Base-by-base conservation (phyloP, 1,139 yeast genomes). In the Arxiozyma slooffiae region DNA sequence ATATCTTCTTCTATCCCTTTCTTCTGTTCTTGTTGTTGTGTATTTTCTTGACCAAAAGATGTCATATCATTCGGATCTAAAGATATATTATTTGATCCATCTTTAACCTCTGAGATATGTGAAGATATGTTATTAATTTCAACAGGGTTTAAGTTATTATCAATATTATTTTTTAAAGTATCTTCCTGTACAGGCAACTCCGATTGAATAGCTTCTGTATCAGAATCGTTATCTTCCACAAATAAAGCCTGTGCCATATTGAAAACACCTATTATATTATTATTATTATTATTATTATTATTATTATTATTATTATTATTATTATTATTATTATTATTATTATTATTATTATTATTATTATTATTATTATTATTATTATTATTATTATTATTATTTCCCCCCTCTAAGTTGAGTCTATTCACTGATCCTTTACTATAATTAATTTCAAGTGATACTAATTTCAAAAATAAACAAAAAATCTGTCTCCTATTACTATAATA, bases 181-280 rank as follows among this genome's bases (percentile, higher is more conserved):
- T 30, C 36, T 14, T 60, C 55, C 18, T 55, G 56, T 20, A 54
- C 55, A 3, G 62, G 57, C 34, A 67, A 55, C 48, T 63, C 63
- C 26, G 60, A 51, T 46, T 62, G 66, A n/a, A 69, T 38, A 18
- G 55, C 55, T 38, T 64, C 69, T 18, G 63, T 67, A 36, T 65
- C 71, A 0, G 68, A 69, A 17, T 67, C 73, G n/a, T 66, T 72
- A 14, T 70, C 69, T 43, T 61, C 67, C 2, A 71, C 70, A 58
- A 71, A 71, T 47, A 68, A 53, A 8, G 39, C 38, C 22, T 37
- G 22, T 11, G 38, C 44, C 44, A 38, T 48, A 4, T 30, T 42
- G 34, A 1, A 39, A 16, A n/a, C 2, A 14, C n/a, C 5, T 26
- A 16, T n/a, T n/a, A 37, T n/a, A 18, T 16, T 36, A 7, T 8